Evolutionary conservation across 257 asterid genomes (phyloP).

Genomic region (Buddleja alternifolia): DNA sequence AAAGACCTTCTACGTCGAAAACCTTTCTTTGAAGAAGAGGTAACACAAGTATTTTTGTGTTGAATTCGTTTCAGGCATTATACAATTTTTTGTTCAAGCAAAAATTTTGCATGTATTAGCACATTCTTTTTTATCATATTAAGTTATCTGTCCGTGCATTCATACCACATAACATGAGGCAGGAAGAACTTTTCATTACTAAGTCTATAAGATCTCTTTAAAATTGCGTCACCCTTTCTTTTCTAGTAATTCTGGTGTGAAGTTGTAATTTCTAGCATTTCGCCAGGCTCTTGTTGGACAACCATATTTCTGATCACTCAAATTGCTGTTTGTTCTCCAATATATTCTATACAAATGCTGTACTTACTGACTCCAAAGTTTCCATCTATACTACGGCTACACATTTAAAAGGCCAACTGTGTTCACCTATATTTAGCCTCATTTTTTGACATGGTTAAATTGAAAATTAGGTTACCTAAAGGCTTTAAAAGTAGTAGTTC

Average conservation of each 20-base stretch:
- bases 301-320: background rate
- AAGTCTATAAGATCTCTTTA: too few species aligned
- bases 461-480: too few species aligned
- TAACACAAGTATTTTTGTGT: constrained; percentile 31
- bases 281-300: background rate
- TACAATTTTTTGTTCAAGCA: background rate
- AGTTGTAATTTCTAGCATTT: background rate
- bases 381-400: too few species aligned
- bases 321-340: too few species aligned
- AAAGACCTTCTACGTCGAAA: constrained; percentile 63
- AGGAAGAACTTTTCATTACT: background rate
- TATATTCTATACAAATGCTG: too few species aligned
- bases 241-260: background rate
- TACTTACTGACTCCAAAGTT: too few species aligned
- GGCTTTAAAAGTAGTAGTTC: too few species aligned
- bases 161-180: background rate
- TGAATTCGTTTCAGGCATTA: background rate
- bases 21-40: constrained; percentile 81
- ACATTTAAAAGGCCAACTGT: too few species aligned
- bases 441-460: too few species aligned
- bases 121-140: background rate
- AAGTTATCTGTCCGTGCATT: background rate
- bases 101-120: background rate
- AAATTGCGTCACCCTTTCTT: background rate
- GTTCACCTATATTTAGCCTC: too few species aligned